Evolutionary conservation across 129 eudicot species (phyloP), one percentile per base, ranked within the genome.

Genomic region (Flaveria bidentis): DNA sequence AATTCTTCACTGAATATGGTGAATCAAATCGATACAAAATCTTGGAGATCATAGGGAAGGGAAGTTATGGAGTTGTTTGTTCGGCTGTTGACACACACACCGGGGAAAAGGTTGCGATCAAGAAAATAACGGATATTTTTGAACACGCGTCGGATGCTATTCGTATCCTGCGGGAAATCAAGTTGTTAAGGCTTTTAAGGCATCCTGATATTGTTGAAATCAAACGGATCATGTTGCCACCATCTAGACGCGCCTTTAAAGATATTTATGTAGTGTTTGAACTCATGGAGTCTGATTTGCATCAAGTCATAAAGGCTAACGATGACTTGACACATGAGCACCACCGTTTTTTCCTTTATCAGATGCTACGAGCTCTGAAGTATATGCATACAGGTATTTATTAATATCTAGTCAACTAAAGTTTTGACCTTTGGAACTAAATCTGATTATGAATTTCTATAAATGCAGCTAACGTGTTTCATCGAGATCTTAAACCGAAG

Each of bases 151-250:
- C 98, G 39, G 98, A 93, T 81, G 98, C 98, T 77, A 81, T 90
- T 50, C 89, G 98, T 25, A 93, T 93, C 22, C 75, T 93, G 82
- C 89, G 98, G 3, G 98, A 93, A 86, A 85, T 93, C 49, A 93
- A 93, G 80, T 82, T 93, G 81, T 87, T 93, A 55, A 83, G 98
- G 80, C 98, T 93, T 47, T 77, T 93, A 66, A 78, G 98, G 64
- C 98, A 93, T 82, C 98, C 98, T 18, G 98, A 93, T 85, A 93
- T 93, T 44, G 98, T 93, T 85, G 98, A 93, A 77, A 93, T 93
- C 53, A 93, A 90, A 76, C 84, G 98, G 66, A 90, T 93, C 71
- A 90, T 93, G 97, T 67, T 93, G 80, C 98, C 98, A 71, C 97
- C 97, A 16, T 93, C 98, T n/a, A 84, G 87, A 77, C 84, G 96